Conservation (phyloP, 805 yeast species). For the Helenozyma baotianmanensis region DNA sequence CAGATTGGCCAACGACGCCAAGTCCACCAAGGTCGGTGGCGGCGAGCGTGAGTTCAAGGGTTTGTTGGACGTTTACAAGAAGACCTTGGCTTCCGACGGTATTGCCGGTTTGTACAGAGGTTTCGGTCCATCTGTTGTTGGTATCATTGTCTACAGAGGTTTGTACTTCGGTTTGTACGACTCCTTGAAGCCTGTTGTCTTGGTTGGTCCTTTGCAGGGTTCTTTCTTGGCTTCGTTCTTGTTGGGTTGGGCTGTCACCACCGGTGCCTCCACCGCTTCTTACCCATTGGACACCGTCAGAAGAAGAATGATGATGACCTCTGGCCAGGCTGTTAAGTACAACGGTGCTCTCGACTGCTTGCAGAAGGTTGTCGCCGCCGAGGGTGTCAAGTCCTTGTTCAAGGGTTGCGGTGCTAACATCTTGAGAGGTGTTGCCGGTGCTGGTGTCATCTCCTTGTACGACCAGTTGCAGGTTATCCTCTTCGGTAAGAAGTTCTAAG, state of each 20-base stretch:
- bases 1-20: conserved; percentile 97
- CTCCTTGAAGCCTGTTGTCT: conserved; percentile 90
- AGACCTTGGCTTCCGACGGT: conserved; percentile 95
- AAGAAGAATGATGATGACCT: conserved; percentile 99
- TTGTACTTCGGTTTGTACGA: conserved; percentile 97
- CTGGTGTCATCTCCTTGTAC: conserved; percentile 97
- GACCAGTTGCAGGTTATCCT: conserved; percentile 93
- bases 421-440: conserved; percentile 99
- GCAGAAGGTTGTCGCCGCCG: conserved; percentile 89
- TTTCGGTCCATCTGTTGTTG: conserved; percentile 96
- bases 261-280: conserved; percentile 98
- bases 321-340: conserved; percentile 97
- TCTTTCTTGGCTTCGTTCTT: conserved; percentile 92
- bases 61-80: conserved; percentile 91
- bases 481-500: conserved; percentile 87
- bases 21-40: conserved; percentile 67
- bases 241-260: conserved; percentile 97
- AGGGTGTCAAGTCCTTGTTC: conserved; percentile 90
- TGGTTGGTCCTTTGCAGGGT: conserved; percentile 93
- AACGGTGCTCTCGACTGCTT: conserved; percentile 92
- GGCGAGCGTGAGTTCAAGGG: conserved; percentile 98
- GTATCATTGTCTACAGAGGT: conserved; percentile 99
- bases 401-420: conserved; percentile 99
- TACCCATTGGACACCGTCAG: conserved; percentile 99
- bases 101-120: conserved; percentile 98